phyloP scores from a whole-genome alignment of 371 early-diverging fungal genomes.

The Saksenaea vasiformis region DNA sequence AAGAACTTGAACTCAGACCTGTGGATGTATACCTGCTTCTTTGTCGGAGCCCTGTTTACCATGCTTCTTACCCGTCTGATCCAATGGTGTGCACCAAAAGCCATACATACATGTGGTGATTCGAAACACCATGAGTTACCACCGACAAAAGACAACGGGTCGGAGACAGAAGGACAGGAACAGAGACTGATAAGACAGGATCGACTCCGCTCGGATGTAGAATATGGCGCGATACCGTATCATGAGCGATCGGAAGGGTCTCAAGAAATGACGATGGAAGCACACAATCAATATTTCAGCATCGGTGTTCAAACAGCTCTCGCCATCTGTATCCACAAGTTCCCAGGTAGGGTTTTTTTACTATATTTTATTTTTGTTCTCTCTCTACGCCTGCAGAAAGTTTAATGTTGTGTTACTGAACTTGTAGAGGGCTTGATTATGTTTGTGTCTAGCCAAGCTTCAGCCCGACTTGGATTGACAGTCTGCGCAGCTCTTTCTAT shows the following conservation, averaged over 20 bases:
- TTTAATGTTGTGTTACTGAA: not conserved
- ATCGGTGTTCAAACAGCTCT: conserved; percentile 81
- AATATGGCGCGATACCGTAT: conserved; percentile 9
- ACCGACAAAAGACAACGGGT: not conserved
- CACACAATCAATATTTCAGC: conserved; percentile 10
- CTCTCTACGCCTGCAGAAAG: not conserved
- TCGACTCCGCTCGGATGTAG: not conserved
- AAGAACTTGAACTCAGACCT: conserved; percentile 22
- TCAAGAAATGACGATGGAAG: not conserved
- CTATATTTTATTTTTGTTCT: not conserved
- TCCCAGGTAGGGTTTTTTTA: conserved; percentile 53
- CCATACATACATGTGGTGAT: conserved; percentile 43
- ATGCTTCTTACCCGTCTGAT: conserved; percentile 30
- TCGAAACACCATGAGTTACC: not conserved
- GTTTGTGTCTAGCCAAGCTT: conserved; percentile 68
- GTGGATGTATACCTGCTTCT: conserved; percentile 31
- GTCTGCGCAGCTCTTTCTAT: conserved; percentile 75
- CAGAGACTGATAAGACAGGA: not conserved
- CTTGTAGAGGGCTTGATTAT: conserved; percentile 74
- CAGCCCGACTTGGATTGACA: conserved; percentile 65
- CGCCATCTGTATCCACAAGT: conserved; percentile 80
- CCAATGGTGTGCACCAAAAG: conserved; percentile 39
- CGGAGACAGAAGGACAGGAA: not conserved
- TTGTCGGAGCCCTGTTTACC: conserved; percentile 36
- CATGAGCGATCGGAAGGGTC: not conserved